Conservation (phyloP, 163 green algal species). For the Prototheca cutis region DNA sequence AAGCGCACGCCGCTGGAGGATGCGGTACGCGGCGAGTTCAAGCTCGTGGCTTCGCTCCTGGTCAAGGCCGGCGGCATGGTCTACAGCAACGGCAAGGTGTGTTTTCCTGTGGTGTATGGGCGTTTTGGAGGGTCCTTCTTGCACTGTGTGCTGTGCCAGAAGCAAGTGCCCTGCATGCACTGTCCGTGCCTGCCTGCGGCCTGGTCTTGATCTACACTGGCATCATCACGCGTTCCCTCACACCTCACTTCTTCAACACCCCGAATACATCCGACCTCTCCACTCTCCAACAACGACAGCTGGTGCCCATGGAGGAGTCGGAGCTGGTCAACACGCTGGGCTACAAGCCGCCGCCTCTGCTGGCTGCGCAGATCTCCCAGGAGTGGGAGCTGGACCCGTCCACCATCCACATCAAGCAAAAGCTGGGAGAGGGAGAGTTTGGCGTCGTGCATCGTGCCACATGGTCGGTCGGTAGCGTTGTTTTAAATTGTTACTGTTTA, state of each 20-base stretch:
- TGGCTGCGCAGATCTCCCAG: conserved; percentile 40
- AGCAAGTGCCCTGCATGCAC: too few relatives aligned
- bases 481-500: too few relatives aligned
- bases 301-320: conserved; percentile 31
- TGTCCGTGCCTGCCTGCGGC: too few relatives aligned
- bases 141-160: too few relatives aligned
- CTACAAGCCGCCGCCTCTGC: conserved; percentile 43
- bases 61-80: conserved; percentile 61
- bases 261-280: too few relatives aligned
- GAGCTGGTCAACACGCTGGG: conserved; percentile 47
- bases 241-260: too few relatives aligned
- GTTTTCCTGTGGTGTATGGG: too few relatives aligned
- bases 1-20: conserved; percentile 80
- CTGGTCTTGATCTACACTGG: too few relatives aligned
- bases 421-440: conserved; percentile 86
- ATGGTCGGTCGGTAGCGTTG: conserved; percentile 67
- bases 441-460: conserved; percentile 75
- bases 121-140: too few relatives aligned
- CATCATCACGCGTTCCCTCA: too few relatives aligned
- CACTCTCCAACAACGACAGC: too few relatives aligned
- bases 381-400: conserved; percentile 80
- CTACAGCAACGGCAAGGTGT: conserved; percentile 11
- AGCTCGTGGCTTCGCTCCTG: conserved; percentile 67
- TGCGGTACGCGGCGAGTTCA: conserved; percentile 66
- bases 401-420: conserved; percentile 49